Evolutionary conservation across 129 eudicot genomes (phyloP), one percentile per base, ranked within the genome.

Genomic region (Flaveria brownii): DNA sequence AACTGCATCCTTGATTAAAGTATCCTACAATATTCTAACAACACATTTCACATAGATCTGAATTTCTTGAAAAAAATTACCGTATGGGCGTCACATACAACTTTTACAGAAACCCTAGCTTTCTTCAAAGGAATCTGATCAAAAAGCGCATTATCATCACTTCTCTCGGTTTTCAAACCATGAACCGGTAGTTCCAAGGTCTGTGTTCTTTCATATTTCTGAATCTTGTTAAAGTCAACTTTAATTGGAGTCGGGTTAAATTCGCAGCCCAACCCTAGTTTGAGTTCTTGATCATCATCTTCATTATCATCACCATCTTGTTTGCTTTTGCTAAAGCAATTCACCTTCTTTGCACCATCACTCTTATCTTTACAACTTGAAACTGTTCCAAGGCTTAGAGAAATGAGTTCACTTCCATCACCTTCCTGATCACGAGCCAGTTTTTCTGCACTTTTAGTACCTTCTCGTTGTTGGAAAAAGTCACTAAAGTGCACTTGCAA

Each of bases 91-190:
- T 83, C 85, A 68, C 97, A 91, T 54, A 79, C 72, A 71, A 88
- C 86, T 78, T 90, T 81, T 9, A 91, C 88, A 64, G 92, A 89
- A 82, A 88, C 97, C 74, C 97, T 87, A 81, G 97, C 86, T 70
- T 89, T 91, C 96, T 91, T 91, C 71, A 86, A 68, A 63, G 90
- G 90, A 60, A 79, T 86, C 57, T 86, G 92, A 79, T 86, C 86
- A 41, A 74, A 55, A 57, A 79, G 62, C 36, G 82, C 87, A 70
- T 65, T 77, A 43, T 86, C 92, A 49, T 80, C 88, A 22, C 68
- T 84, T 76, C 87, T 90, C 13, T 73, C 52, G 22, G 49, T 63
- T 67, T 79, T 84, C 28, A 51, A 70, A 63, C 60, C 28, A 25
- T 70, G 70, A 50, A 70, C 70, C 0, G 68, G 74, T 41, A 68